Evolutionary conservation across 2,329 filamentous ascomycete species (phyloP), one percentile per base, ranked within the genome.

Genomic region (Aspergillus flavus): DNA sequence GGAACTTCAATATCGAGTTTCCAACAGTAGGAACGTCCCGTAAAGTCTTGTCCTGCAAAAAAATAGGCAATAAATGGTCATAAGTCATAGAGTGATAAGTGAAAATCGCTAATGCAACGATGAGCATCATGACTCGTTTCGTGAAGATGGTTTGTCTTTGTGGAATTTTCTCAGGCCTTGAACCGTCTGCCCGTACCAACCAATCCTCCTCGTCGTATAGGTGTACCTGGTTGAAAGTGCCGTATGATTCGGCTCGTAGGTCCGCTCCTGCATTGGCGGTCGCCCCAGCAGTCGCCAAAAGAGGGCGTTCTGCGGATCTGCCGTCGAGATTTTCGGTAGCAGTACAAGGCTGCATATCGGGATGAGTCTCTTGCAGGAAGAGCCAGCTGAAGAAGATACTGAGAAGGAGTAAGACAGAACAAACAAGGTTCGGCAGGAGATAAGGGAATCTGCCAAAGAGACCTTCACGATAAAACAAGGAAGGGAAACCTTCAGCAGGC

Each of bases 51-150:
- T 97, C 93, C 76, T 97, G 93, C 58, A 97, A 87, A 79, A 97
- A 97, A 64, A 97, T 97, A 9, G 94, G 94, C 59, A 97, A 84
- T 0, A 97, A 85, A 75, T 96, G 92, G 73, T 97, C 94, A 78
- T 92, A 97, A 0, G 91, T 93, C 93, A 97, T 97, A 43, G 91
- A 93, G 79, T 97, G 94, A 75, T 96, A 96, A 5, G 93, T 95
- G 80, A 96, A 97, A 66, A 97, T 92, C 52, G 91, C 92, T 55
- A 97, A 81, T 1, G 94, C 90, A n/a, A 93, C 73, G 45, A 95
- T 88, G 59, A 97, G 86, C 77, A 91, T 89, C 68, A 91, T 82
- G 64, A 97, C 89, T 46, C 86, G 86, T 77, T 80, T 83, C 2
- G 85, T 89, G 69, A 89, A 87, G 58, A 85, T 82, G 63, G 82